These are phyloP conservation scores for Termitomyces sp. DNA, from an alignment of 768 basidiomycete species.

Conservation along the genomic window DNA sequence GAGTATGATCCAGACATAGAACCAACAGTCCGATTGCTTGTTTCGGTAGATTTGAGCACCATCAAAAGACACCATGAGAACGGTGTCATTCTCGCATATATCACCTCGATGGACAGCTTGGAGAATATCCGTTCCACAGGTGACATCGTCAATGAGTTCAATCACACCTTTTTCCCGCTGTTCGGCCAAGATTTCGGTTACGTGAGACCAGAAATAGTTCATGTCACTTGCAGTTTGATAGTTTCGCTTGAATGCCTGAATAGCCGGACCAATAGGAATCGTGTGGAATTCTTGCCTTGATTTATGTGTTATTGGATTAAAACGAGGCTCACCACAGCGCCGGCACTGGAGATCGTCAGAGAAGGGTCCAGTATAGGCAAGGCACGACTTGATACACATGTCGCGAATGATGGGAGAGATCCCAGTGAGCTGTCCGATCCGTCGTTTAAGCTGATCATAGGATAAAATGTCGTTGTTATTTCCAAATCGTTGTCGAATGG, in stretches of 20 bases:
- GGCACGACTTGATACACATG: not conserved
- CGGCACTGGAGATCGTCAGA: not conserved
- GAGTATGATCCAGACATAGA: constrained; percentile 29
- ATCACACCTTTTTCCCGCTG: not conserved
- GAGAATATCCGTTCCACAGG: constrained; percentile 13
- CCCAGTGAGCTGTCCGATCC: not conserved
- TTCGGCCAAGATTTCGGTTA: not conserved
- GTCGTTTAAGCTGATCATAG: not conserved
- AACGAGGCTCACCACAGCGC: not conserved
- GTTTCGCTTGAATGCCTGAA: too few species aligned
- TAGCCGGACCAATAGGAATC: too few species aligned
- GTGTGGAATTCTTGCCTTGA: too few species aligned
- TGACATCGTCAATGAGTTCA: constrained; percentile 12
- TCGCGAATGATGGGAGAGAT: not conserved
- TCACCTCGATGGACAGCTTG: constrained; percentile 1
- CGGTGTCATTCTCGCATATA: constrained; percentile 18
- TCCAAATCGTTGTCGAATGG: not conserved
- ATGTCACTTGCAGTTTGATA: too few species aligned
- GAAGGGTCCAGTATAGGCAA: not conserved
- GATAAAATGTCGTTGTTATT: not conserved
- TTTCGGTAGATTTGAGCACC: constrained; percentile 31
- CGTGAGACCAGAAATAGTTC: too few species aligned
- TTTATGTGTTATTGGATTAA: too few species aligned
- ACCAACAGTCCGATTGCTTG: constrained; percentile 23
- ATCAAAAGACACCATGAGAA: constrained; percentile 31